phyloP scores from a whole-genome alignment of 1,284 basidiomycete species.

The Anthracocystis setariae region DNA sequence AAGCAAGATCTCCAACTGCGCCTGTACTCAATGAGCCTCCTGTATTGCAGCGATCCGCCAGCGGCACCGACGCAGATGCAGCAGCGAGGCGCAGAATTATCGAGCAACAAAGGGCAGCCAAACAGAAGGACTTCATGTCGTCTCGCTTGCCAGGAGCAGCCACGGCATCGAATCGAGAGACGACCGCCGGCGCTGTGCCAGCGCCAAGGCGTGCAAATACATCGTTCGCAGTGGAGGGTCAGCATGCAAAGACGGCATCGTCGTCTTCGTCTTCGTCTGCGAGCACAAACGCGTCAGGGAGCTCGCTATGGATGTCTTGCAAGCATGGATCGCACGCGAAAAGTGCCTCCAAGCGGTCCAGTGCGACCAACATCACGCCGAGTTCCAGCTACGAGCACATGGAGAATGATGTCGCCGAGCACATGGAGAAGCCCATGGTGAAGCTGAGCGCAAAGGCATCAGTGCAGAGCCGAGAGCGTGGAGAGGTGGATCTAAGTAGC shows the following conservation, averaged over 20 bases:
- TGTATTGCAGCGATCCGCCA: conserved; percentile 22
- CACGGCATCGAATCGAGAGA: conserved; percentile 5
- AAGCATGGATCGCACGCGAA: conserved; percentile 1
- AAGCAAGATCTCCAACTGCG: background rate
- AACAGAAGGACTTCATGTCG: conserved; percentile 31
- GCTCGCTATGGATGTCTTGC: conserved; percentile 1
- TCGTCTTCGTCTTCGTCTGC: conserved; percentile 45
- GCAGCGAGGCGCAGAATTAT: conserved; percentile 46
- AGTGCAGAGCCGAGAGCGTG: conserved; percentile 11
- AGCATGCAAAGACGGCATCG: conserved; percentile 35
- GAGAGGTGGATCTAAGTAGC: conserved; percentile 37
- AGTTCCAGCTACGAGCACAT: conserved; percentile 52
- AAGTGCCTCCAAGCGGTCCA: background rate
- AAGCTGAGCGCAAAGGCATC: conserved; percentile 1
- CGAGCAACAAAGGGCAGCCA: conserved; percentile 51
- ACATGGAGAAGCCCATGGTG: background rate
- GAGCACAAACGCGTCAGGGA: conserved; percentile 14
- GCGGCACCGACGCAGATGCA: conserved; percentile 22
- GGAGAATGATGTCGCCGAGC: conserved; percentile 7
- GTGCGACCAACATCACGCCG: conserved; percentile 38
- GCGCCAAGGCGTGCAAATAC: conserved; percentile 1
- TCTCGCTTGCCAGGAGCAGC: conserved; percentile 32
- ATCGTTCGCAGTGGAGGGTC: conserved; percentile 6
- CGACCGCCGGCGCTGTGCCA: background rate
- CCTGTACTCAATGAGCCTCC: conserved; percentile 13